Conservation (phyloP, 345 rosid genomes). For the Salix arbutifolia region DNA sequence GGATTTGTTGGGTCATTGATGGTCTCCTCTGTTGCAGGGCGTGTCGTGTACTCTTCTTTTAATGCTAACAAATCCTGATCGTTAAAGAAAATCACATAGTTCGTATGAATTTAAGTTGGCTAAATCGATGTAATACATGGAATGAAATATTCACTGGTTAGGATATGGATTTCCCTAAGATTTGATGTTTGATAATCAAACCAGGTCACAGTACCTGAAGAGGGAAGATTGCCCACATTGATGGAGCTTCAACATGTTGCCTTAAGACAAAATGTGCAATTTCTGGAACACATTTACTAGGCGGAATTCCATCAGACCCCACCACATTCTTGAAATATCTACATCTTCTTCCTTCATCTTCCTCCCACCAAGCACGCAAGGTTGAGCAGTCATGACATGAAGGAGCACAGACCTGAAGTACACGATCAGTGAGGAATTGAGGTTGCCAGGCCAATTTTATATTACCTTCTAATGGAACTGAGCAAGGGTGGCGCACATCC, state of each 20-base stretch:
- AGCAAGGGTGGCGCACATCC: too few relatives aligned
- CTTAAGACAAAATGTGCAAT: conserved; percentile 59
- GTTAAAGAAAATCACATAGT: conserved; percentile 4
- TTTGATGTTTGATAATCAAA: background rate
- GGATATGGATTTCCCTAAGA: background rate
- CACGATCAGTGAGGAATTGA: too few relatives aligned
- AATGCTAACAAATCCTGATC: conserved; percentile 79
- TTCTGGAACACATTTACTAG: conserved; percentile 66
- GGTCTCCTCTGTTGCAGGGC: conserved; percentile 87
- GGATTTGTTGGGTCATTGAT: conserved; percentile 97
- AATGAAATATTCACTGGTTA: background rate
- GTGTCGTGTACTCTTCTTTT: conserved; percentile 69
- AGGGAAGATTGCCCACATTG: conserved; percentile 99
- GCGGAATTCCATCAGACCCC: conserved; percentile 70
- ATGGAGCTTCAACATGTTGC: conserved; percentile 87
- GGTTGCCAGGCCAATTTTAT: background rate
- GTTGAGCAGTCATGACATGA: conserved; percentile 98
- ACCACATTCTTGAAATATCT: conserved; percentile 62
- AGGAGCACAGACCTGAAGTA: conserved; percentile 86
- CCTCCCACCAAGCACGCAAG: conserved; percentile 99
- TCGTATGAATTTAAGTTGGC: background rate
- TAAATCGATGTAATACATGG: background rate
- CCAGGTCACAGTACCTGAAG: conserved; percentile 58
- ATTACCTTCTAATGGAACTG: background rate
- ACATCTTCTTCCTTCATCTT: conserved; percentile 82